phyloP scores from a whole-genome alignment of 441 rosid genomes.

The Metrosideros polymorpha region DNA sequence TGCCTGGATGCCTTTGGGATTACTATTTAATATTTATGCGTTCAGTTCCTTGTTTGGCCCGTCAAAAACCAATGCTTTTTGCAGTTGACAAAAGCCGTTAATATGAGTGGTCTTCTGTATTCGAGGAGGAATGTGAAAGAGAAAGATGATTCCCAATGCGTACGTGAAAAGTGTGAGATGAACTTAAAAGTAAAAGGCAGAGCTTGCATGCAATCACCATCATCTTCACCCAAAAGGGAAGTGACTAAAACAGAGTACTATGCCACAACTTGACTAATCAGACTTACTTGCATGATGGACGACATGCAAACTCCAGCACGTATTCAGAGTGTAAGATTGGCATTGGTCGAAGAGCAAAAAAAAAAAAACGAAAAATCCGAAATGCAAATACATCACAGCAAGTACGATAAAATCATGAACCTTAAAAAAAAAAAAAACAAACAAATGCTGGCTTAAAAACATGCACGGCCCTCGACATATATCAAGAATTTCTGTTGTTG shows the following conservation, averaged over 20 bases:
- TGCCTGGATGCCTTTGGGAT: neutral
- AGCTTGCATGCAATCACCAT: neutral
- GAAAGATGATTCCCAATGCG: neutral
- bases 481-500: neutral
- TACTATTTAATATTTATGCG: neutral
- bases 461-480: neutral
- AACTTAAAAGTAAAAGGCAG: neutral
- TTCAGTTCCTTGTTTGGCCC: neutral
- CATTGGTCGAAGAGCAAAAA: neutral
- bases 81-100: neutral
- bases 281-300: neutral
- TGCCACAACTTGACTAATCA: neutral
- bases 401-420: neutral
- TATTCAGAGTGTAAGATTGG: neutral
- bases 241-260: neutral
- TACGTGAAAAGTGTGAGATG: neutral
- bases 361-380: no score
- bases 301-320: neutral
- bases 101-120: neutral
- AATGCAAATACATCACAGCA: neutral
- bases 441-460: neutral
- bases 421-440: no score
- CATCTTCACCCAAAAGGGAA: neutral
- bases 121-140: neutral
- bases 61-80: neutral